These are phyloP conservation scores for Cylindricascospora bacillispora DNA, from an alignment of 1,139 yeast species.

Conservation along the genomic window DNA sequence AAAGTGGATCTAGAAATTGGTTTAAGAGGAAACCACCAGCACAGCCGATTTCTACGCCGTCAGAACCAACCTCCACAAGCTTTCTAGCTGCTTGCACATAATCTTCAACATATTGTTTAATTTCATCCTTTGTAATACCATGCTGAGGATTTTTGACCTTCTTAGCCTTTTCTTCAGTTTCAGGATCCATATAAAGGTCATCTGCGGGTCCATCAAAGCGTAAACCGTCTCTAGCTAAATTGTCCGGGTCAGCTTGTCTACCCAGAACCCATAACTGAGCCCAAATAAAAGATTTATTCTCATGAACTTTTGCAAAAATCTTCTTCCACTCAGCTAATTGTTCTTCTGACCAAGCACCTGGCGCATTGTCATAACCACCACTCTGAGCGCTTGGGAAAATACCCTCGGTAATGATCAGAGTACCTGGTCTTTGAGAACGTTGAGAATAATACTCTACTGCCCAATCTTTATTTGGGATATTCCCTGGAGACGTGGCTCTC, in stretches of 20 bases:
- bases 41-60: constrained; percentile 30
- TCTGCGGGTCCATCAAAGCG: constrained; percentile 21
- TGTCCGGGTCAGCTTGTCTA: constrained; percentile 24
- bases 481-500: constrained; percentile 29
- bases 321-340: constrained; percentile 30
- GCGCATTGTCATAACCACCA: constrained; percentile 30
- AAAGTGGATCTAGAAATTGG: constrained; percentile 28
- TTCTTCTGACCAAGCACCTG: constrained; percentile 36
- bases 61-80: constrained; percentile 28
- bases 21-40: constrained; percentile 27
- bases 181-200: constrained; percentile 17
- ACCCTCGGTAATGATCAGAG: constrained; percentile 34
- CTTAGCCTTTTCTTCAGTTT: constrained; percentile 12
- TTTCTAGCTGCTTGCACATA: constrained; percentile 20
- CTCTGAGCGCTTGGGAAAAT: constrained; percentile 29
- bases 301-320: constrained; percentile 29
- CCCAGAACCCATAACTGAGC: constrained; percentile 33
- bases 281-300: constrained; percentile 26
- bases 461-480: constrained; percentile 28
- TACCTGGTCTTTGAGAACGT: constrained; percentile 42
- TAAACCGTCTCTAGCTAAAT: constrained; percentile 18
- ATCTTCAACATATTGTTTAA: constrained; percentile 12
- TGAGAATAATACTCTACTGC: constrained; percentile 39
- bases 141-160: constrained; percentile 11
- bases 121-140: constrained; percentile 15